Percentiles rank a stretch among this genome's conserved stretches.
phyloP scores from a whole-genome alignment of 352 stramenopile genomes.

The Globisporangium orthogonon region DNA sequence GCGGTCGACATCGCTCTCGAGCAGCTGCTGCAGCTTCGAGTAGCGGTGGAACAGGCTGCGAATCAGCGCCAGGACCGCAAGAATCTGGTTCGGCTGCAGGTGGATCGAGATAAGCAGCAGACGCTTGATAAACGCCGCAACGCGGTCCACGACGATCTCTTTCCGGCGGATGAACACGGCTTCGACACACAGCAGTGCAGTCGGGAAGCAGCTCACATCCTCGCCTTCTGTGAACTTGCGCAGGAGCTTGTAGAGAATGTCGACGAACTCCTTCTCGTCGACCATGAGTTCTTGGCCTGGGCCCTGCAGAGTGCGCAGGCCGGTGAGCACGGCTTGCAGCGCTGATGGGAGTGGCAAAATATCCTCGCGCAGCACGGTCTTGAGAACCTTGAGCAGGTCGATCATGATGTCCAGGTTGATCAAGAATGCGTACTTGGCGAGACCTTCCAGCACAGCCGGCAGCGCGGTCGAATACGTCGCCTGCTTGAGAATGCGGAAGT shows the following conservation, averaged over 20 bases:
- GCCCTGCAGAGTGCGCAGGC: slow-evolving; percentile 90
- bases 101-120: slow-evolving; percentile 88
- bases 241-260: slow-evolving; percentile 91
- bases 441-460: slow-evolving; percentile 88
- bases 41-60: slow-evolving; percentile 90
- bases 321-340: slow-evolving; percentile 88
- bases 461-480: slow-evolving; percentile 85
- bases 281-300: slow-evolving; percentile 93
- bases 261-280: slow-evolving; percentile 96
- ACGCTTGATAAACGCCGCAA: slow-evolving; percentile 95
- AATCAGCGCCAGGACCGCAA: slow-evolving; percentile 86
- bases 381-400: slow-evolving; percentile 94
- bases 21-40: slow-evolving; percentile 89
- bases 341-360: slow-evolving; percentile 58
- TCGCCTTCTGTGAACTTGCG: slow-evolving; percentile 62
- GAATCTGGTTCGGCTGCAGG: slow-evolving; percentile 68
- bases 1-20: slow-evolving; percentile 95
- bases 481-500: slow-evolving; percentile 96
- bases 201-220: slow-evolving; percentile 53
- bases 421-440: slow-evolving; percentile 95
- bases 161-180: slow-evolving; percentile 91
- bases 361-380: slow-evolving; percentile 84
- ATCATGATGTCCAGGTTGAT: slow-evolving; percentile 98
- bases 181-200: slow-evolving; percentile 88
- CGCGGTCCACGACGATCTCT: slow-evolving; percentile 91